These are phyloP conservation scores for Teratosphaeria pseudoeucalypti DNA, from an alignment of 2,329 filamentous ascomycete genomes.

Conservation along the genomic window DNA sequence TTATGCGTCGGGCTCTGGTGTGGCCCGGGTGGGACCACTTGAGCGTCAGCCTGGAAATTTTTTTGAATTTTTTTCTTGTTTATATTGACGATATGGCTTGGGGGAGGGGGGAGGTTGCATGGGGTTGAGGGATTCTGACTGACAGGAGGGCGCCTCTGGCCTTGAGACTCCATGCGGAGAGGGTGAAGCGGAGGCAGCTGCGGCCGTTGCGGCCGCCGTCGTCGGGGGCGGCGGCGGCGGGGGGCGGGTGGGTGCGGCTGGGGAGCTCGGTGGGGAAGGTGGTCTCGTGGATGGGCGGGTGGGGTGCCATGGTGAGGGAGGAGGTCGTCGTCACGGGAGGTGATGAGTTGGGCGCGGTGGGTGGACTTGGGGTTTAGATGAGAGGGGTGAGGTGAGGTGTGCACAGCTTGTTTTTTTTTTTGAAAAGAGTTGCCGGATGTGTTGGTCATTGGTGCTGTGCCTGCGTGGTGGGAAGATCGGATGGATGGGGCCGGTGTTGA, in stretches of 20 bases:
- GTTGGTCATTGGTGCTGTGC: background rate
- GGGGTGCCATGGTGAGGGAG: background rate
- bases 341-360: background rate
- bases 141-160: background rate
- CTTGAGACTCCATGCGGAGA: background rate
- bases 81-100: background rate
- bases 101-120: background rate
- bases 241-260: background rate
- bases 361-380: background rate
- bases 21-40: background rate
- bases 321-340: background rate
- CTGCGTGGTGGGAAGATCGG: background rate
- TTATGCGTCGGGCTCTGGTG: background rate
- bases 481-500: background rate
- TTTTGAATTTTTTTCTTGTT: too few relatives aligned
- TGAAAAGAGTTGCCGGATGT: background rate
- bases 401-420: background rate
- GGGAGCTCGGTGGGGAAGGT: background rate
- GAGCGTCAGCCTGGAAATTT: background rate
- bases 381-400: background rate
- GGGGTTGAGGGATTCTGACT: background rate
- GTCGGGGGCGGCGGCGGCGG: background rate
- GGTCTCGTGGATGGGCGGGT: background rate
- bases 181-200: background rate
- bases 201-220: background rate